Conservation (phyloP, 2,329 filamentous ascomycete genomes). For the Verticillium albo-atrum region DNA sequence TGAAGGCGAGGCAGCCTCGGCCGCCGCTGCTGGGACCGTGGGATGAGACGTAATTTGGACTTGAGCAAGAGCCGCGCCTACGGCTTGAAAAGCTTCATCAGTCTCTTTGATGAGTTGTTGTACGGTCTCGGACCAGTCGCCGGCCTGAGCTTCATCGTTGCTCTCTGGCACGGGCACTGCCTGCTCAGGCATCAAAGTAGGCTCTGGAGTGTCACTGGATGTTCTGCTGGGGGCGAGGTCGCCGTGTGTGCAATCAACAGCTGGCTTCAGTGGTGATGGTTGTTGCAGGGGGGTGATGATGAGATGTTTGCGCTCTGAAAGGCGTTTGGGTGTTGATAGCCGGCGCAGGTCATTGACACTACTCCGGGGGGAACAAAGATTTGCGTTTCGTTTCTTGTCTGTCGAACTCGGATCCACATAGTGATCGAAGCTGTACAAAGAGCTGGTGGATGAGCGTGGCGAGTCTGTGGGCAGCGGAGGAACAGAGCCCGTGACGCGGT, state of each 20-base stretch:
- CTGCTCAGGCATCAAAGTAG: not conserved
- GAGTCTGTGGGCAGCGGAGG: constrained; percentile 32
- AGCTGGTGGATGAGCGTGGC: constrained; percentile 36
- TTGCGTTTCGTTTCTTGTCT: constrained; percentile 21
- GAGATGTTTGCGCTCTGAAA: constrained; percentile 11
- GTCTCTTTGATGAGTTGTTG: constrained; percentile 44
- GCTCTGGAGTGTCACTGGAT: not conserved
- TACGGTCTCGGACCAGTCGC: constrained; percentile 29
- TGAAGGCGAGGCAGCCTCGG: not conserved
- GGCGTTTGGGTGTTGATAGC: constrained; percentile 10
- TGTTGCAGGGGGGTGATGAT: constrained; percentile 6
- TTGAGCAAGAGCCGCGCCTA: constrained; percentile 35
- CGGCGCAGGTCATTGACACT: not conserved
- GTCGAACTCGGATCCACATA: constrained; percentile 10
- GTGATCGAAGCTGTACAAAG: constrained; percentile 39
- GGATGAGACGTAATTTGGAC: not conserved
- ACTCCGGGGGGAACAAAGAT: constrained; percentile 25
- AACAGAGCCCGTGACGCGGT: constrained; percentile 30
- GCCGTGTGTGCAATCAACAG: not conserved
- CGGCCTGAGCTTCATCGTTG: constrained; percentile 4
- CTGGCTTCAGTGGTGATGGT: not conserved
- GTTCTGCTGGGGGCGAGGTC: not conserved
- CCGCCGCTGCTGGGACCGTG: not conserved
- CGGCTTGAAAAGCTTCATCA: constrained; percentile 44
- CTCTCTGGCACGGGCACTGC: constrained; percentile 2